phyloP scores from a whole-genome alignment of 148 eudicot species.

The Heliosperma pusillum region DNA sequence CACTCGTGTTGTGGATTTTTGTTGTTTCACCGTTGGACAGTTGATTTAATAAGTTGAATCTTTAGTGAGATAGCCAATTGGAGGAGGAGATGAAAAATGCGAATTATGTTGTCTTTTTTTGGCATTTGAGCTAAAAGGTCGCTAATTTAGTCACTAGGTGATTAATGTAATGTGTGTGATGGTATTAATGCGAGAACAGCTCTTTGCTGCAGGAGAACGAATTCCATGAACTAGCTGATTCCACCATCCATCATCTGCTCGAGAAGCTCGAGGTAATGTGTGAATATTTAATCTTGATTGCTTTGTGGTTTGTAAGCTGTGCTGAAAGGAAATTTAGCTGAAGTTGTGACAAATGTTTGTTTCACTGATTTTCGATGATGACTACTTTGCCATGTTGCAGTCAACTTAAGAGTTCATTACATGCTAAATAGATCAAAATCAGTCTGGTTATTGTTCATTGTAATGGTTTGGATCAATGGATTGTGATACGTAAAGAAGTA shows the following conservation, averaged over 20 bases:
- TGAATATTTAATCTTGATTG: background rate
- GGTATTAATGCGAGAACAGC: slow-evolving; percentile 53
- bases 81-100: background rate
- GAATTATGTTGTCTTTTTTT: no score
- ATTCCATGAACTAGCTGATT: slow-evolving; percentile 73
- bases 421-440: background rate
- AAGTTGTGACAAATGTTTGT: background rate
- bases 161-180: slow-evolving; percentile 15
- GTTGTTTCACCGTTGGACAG: background rate
- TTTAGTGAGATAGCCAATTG: background rate
- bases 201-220: slow-evolving; percentile 80
- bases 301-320: background rate
- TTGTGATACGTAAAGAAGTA: background rate
- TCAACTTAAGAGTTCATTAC: background rate
- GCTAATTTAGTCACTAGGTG: background rate
- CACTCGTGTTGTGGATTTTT: background rate
- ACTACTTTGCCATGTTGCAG: background rate
- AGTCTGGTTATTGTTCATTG: background rate
- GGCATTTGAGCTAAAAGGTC: background rate
- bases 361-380: no score
- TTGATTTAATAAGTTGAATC: background rate
- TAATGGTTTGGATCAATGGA: background rate
- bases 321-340: background rate
- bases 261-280: slow-evolving; percentile 80
- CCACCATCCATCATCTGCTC: slow-evolving; percentile 75